phyloP scores from a whole-genome alignment of 78 protist species.

The Capsaspora owczarzaki region DNA sequence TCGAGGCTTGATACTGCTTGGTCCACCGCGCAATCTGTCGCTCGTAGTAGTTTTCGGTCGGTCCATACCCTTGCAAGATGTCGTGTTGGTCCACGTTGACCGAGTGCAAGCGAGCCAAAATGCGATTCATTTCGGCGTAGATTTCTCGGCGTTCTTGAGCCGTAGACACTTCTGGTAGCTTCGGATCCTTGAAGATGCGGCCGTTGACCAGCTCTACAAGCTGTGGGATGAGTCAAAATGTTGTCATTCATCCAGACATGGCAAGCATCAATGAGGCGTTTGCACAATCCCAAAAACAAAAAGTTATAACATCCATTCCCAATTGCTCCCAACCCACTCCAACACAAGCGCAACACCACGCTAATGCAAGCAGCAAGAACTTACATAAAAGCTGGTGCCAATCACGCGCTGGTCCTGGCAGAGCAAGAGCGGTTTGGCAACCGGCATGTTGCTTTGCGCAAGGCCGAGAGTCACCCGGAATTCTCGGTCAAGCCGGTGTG shows the following conservation, averaged over 20 bases:
- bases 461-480: slow-evolving; percentile 18
- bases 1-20: neutral
- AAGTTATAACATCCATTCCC: neutral
- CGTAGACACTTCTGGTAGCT: slow-evolving; percentile 6
- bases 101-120: neutral
- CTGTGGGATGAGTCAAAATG: neutral
- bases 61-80: neutral
- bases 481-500: slow-evolving; percentile 58
- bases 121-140: neutral
- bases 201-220: slow-evolving; percentile 29
- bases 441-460: slow-evolving; percentile 27
- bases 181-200: slow-evolving; percentile 27
- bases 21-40: slow-evolving; percentile 2
- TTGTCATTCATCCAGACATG: neutral
- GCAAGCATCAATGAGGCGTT: neutral
- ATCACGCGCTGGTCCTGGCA: slow-evolving; percentile 40
- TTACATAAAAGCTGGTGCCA: slow-evolving; percentile 54
- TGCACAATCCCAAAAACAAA: neutral
- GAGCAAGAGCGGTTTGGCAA: slow-evolving; percentile 16
- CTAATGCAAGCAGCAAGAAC: too few relatives aligned
- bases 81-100: neutral
- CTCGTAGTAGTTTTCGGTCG: neutral
- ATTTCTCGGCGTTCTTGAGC: neutral
- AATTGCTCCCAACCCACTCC: neutral
- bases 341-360: neutral